A percentile compares a stretch with the other conserved stretches of the same genome.
Conservation (phyloP, 73 alveolate species). For the Paraurostyla sp. region DNA sequence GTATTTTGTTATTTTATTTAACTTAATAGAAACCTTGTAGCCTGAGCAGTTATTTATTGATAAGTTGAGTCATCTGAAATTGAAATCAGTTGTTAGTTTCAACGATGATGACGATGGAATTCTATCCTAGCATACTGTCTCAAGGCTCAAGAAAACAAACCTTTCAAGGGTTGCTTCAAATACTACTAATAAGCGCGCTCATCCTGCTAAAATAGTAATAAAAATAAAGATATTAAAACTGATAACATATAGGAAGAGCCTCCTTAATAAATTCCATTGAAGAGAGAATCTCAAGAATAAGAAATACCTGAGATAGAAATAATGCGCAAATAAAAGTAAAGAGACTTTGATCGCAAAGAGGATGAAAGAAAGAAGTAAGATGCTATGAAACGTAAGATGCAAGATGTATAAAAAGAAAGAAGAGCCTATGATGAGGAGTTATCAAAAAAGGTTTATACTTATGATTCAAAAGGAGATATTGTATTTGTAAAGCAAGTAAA, state of each 20-base stretch:
- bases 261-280: background rate
- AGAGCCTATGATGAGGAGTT: constrained; percentile 7
- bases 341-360: constrained; percentile 39
- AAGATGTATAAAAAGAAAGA: constrained; percentile 6
- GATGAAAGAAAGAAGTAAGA: constrained; percentile 30
- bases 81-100: background rate
- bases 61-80: background rate
- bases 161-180: background rate
- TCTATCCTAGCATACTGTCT: background rate
- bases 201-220: background rate
- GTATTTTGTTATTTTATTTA: background rate
- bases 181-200: background rate
- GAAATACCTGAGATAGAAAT: background rate
- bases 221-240: background rate
- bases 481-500: background rate
- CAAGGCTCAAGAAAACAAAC: background rate
- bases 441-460: background rate
- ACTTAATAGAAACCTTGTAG: background rate
- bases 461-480: constrained; percentile 26
- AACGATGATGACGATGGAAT: background rate
- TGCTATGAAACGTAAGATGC: background rate
- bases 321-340: background rate
- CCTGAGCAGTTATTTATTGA: background rate
- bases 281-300: background rate
- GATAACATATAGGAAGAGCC: background rate